Base-by-base conservation (phyloP, 208 protist genomes). In the Naegleria lovaniensis region DNA sequence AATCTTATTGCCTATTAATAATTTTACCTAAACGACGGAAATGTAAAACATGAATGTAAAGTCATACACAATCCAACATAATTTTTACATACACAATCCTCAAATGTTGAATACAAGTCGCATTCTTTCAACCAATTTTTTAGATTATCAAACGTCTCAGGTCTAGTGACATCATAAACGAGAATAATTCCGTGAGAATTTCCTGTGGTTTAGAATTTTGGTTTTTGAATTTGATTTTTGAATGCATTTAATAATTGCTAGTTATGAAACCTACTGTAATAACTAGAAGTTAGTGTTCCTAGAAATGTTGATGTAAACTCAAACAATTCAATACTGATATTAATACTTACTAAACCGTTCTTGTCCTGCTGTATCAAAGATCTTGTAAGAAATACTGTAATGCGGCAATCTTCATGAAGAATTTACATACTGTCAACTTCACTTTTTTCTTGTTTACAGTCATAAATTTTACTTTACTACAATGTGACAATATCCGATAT, bases 1-100 rank as follows among this genome's bases (percentile, higher is more conserved):
- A 0, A 92, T 94, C 90, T 97, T 97, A 91, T 97, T 97, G 3
- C 95, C 96, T 86, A 97, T 94, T 5, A 97, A 92, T 89, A 97
- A 58, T 58, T 95, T 96, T 22, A 84, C 43, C 43, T 48, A 48
- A 9, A 9, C 7, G 43, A 9, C n/a, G n/a, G n/a, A n/a, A n/a
- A n/a, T 48, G 43, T 48, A 48, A 48, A 48, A 48, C n/a, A n/a
- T n/a, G n/a, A n/a, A n/a, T n/a, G n/a, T n/a, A n/a, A n/a, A n/a
- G n/a, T n/a, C n/a, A n/a, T n/a, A n/a, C n/a, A n/a, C n/a, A n/a
- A n/a, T n/a, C n/a, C n/a, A n/a, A n/a, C 43, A 48, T 1, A 48
- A 48, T 48, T 48, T 7, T 48, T 48, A 48, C 43, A 48, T 48
- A 48, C 36, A 36, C 95, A 92, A 3, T 95, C 92, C n/a, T 92